Percentiles rank a stretch among this genome's conserved stretches.
These are phyloP conservation scores for Penicillium parvum DNA, from an alignment of 495 filamentous ascomycete species.

Conservation along the genomic window DNA sequence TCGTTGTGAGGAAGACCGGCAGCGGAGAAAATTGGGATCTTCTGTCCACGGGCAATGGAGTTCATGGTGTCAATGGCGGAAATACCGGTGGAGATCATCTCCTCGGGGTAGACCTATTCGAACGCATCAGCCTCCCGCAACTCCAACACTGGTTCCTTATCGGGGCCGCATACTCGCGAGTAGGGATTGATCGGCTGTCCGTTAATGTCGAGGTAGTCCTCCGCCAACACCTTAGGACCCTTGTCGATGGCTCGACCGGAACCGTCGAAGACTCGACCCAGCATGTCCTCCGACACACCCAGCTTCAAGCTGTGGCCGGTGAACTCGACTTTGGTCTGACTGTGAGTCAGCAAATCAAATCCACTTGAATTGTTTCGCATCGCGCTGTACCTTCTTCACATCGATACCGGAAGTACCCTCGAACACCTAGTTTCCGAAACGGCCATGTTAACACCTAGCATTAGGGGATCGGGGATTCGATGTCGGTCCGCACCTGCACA, in stretches of 20 bases:
- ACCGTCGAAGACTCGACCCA: conserved; percentile 97
- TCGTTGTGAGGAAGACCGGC: conserved; percentile 98
- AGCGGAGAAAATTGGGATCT: conserved; percentile 99
- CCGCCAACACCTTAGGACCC: conserved; percentile 94
- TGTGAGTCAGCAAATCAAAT: conserved; percentile 18
- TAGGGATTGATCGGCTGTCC: conserved; percentile 99
- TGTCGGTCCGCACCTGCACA: conserved; percentile 62
- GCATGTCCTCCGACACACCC: conserved; percentile 98
- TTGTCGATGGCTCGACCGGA: conserved; percentile 97
- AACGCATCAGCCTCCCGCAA: conserved; percentile 15
- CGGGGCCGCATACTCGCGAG: conserved; percentile 62
- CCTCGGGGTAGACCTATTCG: conserved; percentile 87
- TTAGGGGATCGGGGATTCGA: conserved; percentile 2
- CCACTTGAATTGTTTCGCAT: background rate
- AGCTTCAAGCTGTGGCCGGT: conserved; percentile 95
- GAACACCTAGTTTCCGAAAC: conserved; percentile 74
- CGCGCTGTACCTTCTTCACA: conserved; percentile 79
- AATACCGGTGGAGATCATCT: conserved; percentile 99
- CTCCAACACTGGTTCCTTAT: background rate
- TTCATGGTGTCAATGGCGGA: conserved; percentile 99
- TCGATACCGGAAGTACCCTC: conserved; percentile 96
- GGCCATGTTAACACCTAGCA: conserved; percentile 20
- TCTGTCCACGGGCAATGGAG: conserved; percentile 98
- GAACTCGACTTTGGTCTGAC: conserved; percentile 91
- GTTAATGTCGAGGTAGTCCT: conserved; percentile 99